These are phyloP conservation scores for Pleurotus salmoneostramineus DNA, from an alignment of 768 basidiomycete species.

Conservation along the genomic window DNA sequence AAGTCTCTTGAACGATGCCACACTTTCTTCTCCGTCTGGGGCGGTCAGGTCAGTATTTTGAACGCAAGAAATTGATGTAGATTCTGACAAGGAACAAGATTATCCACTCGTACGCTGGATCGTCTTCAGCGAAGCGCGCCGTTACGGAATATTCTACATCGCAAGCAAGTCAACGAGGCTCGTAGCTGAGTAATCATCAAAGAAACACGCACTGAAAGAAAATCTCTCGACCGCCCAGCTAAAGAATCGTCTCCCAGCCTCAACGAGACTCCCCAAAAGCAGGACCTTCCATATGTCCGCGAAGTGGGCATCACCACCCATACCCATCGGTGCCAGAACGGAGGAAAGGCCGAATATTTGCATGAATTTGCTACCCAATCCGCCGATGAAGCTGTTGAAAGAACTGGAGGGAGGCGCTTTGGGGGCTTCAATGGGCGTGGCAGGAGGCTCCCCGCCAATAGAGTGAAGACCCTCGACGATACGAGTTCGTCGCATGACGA, in stretches of 20 bases:
- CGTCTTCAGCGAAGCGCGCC: conserved; percentile 41
- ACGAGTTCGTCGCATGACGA: no score
- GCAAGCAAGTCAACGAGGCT: no score
- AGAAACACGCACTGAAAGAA: conserved; percentile 28
- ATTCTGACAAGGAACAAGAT: conserved; percentile 34
- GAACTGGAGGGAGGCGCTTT: background rate
- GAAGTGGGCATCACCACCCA: background rate
- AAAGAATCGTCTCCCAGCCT: conserved; percentile 10
- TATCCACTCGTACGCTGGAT: conserved; percentile 49
- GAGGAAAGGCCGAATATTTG: conserved; percentile 9
- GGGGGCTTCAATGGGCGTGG: background rate
- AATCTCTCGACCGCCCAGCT: conserved; percentile 29
- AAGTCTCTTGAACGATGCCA: conserved; percentile 39
- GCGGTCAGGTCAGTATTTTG: background rate
- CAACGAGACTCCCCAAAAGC: conserved; percentile 6
- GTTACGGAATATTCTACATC: conserved; percentile 37
- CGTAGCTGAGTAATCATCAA: background rate
- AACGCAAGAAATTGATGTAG: background rate
- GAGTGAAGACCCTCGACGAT: no score
- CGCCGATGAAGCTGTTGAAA: background rate
- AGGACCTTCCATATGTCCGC: conserved; percentile 5
- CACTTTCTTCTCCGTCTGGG: conserved; percentile 36
- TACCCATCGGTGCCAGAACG: background rate
- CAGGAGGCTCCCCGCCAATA: no score
- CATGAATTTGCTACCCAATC: background rate